Evolutionary conservation across 2,329 filamentous ascomycete genomes (phyloP).

Genomic region (Periconia digitata): DNA sequence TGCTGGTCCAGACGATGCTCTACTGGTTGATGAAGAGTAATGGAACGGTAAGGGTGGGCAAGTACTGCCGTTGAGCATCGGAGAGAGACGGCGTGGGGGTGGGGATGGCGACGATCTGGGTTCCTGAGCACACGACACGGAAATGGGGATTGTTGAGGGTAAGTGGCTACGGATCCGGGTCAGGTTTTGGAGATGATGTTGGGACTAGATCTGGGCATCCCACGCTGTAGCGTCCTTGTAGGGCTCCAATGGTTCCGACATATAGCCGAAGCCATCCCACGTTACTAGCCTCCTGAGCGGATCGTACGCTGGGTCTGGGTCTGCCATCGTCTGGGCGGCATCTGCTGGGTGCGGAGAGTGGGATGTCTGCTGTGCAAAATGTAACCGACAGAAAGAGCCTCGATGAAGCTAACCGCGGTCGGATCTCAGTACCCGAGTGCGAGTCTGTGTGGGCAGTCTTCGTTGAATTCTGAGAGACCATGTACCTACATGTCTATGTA

Average conservation of each 20-base stretch:
- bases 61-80: background rate
- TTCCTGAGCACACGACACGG: slow-evolving; percentile 1
- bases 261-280: slow-evolving; percentile 2
- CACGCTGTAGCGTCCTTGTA: no score
- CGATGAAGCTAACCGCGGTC: background rate
- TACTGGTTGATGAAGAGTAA: background rate
- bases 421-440: background rate
- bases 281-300: background rate
- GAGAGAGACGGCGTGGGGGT: background rate
- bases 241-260: no score
- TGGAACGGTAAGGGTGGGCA: background rate
- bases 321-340: background rate
- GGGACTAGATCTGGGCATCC: slow-evolving; percentile 1
- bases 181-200: background rate
- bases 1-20: background rate
- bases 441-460: no score
- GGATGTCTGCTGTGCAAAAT: no score
- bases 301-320: background rate
- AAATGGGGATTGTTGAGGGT: background rate
- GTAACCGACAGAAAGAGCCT: background rate
- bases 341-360: background rate
- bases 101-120: background rate
- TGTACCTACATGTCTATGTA: no score
- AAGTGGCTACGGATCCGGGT: background rate
- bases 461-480: no score